Percentiles rank a stretch among this genome's conserved stretches.
These are phyloP conservation scores for Scalesia atractyloides DNA, from an alignment of 129 eudicot species.

Conservation along the genomic window DNA sequence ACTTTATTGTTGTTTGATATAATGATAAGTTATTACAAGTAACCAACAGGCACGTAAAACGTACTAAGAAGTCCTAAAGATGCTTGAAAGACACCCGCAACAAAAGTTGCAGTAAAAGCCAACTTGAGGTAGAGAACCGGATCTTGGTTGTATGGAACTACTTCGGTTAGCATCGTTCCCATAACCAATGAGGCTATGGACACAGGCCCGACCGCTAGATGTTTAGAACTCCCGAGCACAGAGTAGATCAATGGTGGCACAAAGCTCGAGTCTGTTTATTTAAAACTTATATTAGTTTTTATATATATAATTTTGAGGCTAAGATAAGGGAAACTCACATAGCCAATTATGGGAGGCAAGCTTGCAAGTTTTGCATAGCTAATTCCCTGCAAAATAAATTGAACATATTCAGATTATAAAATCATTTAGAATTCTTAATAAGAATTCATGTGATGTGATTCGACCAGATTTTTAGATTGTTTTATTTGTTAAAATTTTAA, in stretches of 20 bases:
- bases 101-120: constrained; percentile 92
- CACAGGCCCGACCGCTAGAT: constrained; percentile 95
- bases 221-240: constrained; percentile 91
- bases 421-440: too few species aligned
- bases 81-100: constrained; percentile 93
- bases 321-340: constrained; percentile 52
- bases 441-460: too few species aligned
- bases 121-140: constrained; percentile 77
- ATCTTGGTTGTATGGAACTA: constrained; percentile 59
- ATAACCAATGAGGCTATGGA: constrained; percentile 97
- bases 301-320: background rate
- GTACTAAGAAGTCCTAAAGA: constrained; percentile 86
- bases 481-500: too few species aligned
- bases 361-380: constrained; percentile 99
- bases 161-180: constrained; percentile 96
- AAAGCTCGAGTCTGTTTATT: constrained; percentile 81
- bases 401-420: background rate
- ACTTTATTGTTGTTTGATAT: background rate
- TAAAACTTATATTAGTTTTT: constrained; percentile 6
- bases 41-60: background rate
- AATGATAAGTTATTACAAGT: background rate
- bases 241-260: constrained; percentile 98
- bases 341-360: constrained; percentile 88
- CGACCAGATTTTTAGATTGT: too few species aligned
- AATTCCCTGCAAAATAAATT: constrained; percentile 62